Conservation (phyloP, 768 basidiomycete species). For the Terana coerulea region DNA sequence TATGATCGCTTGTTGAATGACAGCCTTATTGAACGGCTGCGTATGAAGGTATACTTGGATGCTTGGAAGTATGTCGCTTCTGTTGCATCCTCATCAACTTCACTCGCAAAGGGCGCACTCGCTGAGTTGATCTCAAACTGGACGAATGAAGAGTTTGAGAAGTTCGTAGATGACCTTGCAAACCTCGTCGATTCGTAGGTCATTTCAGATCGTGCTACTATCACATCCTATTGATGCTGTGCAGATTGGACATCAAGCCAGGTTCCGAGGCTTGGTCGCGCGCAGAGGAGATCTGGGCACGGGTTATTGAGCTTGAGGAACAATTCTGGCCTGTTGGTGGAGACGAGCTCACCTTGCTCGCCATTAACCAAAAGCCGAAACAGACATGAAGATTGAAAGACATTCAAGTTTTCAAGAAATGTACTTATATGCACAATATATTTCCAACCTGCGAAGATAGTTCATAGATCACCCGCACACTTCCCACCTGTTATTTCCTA, state of each 20-base stretch:
- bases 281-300: conserved; percentile 51
- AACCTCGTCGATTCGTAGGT: conserved; percentile 40
- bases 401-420: neutral
- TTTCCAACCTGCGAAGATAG: neutral
- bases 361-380: neutral
- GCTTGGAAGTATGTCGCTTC: conserved; percentile 55
- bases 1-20: neutral
- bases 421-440: neutral
- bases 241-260: conserved; percentile 34
- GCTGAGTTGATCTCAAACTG: conserved; percentile 57
- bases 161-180: conserved; percentile 49
- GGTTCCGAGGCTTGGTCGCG: conserved; percentile 32
- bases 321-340: conserved; percentile 57
- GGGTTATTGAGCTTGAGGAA: conserved; percentile 58
- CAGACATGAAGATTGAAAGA: neutral
- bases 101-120: conserved; percentile 28
- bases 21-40: neutral
- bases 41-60: conserved; percentile 60
- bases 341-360: conserved; percentile 14
- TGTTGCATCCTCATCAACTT: conserved; percentile 2
- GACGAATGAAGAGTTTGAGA: conserved; percentile 50
- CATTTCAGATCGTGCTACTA: neutral
- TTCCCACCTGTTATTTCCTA: conserved; percentile 34
- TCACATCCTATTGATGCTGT: neutral
- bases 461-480: conserved; percentile 14